Evolutionary conservation across 129 eudicot genomes (phyloP).

Genomic region (Ambrosia artemisiifolia): DNA sequence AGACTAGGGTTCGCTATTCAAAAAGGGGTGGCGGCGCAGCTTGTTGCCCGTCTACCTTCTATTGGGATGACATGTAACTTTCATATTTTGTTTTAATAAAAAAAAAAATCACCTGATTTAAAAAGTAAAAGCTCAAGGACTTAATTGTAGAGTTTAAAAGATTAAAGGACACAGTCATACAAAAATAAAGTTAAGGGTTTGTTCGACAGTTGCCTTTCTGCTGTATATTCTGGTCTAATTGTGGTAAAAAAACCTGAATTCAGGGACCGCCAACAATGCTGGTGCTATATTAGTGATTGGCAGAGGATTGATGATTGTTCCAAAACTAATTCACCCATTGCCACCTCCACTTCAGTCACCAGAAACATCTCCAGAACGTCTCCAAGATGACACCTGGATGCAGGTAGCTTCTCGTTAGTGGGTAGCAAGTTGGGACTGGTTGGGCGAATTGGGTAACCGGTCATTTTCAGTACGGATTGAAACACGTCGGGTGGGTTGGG

Average conservation of each 20-base stretch:
- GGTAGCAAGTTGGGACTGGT: background rate
- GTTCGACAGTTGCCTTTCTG: background rate
- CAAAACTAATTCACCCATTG: conserved; percentile 88
- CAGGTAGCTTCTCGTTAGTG: conserved; percentile 43
- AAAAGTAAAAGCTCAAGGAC: background rate
- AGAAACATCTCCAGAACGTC: conserved; percentile 89
- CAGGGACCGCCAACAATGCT: conserved; percentile 96
- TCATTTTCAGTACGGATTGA: background rate
- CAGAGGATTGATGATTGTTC: conserved; percentile 85
- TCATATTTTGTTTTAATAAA: no score
- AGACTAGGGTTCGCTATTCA: no score
- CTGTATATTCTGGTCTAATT: background rate
- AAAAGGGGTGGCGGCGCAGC: no score
- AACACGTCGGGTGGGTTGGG: no score
- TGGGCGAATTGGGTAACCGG: background rate
- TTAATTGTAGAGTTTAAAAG: background rate
- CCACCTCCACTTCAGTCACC: conserved; percentile 95
- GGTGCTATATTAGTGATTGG: conserved; percentile 96
- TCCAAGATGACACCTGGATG: conserved; percentile 82
- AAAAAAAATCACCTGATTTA: no score
- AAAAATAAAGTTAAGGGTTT: background rate
- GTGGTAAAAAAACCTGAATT: conserved; percentile 8
- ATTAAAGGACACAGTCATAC: background rate
- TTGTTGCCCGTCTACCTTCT: no score
- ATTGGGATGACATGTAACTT: no score